A percentile compares a stretch with the other conserved stretches of the same genome.
Evolutionary conservation across 257 asterid species (phyloP).

Genomic region (Capsicum rhomboideum): DNA sequence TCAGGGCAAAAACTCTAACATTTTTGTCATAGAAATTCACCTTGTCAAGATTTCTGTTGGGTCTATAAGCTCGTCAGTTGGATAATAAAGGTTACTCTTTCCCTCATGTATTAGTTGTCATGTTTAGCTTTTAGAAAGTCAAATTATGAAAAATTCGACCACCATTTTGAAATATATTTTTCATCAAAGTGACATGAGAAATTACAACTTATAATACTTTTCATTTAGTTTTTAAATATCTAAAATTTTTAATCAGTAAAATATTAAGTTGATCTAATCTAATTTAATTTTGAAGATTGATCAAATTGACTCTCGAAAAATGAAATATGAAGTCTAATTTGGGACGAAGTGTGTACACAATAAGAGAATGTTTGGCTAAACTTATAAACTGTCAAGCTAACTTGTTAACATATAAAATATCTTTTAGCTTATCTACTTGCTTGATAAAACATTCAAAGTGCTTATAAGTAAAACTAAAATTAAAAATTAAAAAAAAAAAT

Average conservation of each 20-base stretch:
- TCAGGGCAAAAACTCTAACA: too few relatives aligned
- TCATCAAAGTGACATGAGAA: neutral
- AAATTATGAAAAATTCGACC: neutral
- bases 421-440: too few relatives aligned
- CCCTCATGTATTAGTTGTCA: too few relatives aligned
- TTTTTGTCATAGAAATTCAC: neutral
- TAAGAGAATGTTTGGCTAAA: neutral
- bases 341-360: too few relatives aligned
- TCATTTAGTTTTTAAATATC: neutral
- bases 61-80: neutral
- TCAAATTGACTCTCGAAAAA: too few relatives aligned
- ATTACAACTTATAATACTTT: neutral
- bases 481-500: neutral
- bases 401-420: neutral
- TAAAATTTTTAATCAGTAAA: neutral
- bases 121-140: neutral
- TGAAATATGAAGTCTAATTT: too few relatives aligned
- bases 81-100: too few relatives aligned
- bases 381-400: neutral
- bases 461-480: neutral
- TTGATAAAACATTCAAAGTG: neutral
- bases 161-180: neutral
- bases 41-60: neutral
- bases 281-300: too few relatives aligned
- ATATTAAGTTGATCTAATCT: neutral